Percentiles rank a stretch among this genome's conserved stretches.
These are phyloP conservation scores for Exophiala lecanii-corni DNA, from an alignment of 2,329 filamentous ascomycete genomes.

Conservation along the genomic window DNA sequence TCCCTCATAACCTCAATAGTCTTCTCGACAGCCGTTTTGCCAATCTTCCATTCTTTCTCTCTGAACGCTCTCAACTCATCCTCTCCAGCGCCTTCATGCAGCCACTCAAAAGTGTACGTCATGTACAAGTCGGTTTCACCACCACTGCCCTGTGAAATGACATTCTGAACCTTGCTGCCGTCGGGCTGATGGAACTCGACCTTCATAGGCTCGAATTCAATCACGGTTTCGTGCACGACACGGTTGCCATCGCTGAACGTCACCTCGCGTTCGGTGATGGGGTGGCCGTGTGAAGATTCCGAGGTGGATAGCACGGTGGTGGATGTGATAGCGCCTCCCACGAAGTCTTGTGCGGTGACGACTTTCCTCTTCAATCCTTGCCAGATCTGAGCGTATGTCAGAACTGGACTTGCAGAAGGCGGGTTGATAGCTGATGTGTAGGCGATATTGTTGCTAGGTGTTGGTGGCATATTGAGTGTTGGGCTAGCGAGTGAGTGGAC, in stretches of 20 bases:
- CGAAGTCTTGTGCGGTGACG: slow-evolving; percentile 28
- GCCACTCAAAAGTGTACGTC: slow-evolving; percentile 41
- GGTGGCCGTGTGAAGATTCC: slow-evolving; percentile 16
- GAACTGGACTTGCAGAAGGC: slow-evolving; percentile 26
- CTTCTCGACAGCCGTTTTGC: slow-evolving; percentile 24
- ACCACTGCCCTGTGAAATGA: slow-evolving; percentile 31
- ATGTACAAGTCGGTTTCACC: slow-evolving; percentile 32
- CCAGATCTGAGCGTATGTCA: slow-evolving; percentile 37
- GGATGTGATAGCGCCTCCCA: slow-evolving; percentile 27
- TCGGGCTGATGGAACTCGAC: slow-evolving; percentile 29
- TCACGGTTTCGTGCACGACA: slow-evolving; percentile 25
- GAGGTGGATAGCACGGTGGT: slow-evolving; percentile 23
- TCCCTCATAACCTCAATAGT: slow-evolving; percentile 26
- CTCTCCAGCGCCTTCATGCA: slow-evolving; percentile 28
- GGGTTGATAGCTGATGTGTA: slow-evolving; percentile 38
- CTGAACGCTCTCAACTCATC: slow-evolving; percentile 14
- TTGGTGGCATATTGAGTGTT: slow-evolving; percentile 2
- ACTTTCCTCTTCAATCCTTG: slow-evolving; percentile 31
- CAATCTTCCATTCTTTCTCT: slow-evolving; percentile 20
- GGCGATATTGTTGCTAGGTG: slow-evolving; percentile 32
- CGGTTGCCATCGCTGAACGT: slow-evolving; percentile 26
- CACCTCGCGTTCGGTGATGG: slow-evolving; percentile 27
- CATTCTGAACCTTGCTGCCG: slow-evolving; percentile 29
- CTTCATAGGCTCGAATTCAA: slow-evolving; percentile 25
- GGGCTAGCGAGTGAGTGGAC: background rate